These are phyloP conservation scores for Setomelanomma holmii DNA, from an alignment of 2,329 filamentous ascomycete species.

Conservation along the genomic window DNA sequence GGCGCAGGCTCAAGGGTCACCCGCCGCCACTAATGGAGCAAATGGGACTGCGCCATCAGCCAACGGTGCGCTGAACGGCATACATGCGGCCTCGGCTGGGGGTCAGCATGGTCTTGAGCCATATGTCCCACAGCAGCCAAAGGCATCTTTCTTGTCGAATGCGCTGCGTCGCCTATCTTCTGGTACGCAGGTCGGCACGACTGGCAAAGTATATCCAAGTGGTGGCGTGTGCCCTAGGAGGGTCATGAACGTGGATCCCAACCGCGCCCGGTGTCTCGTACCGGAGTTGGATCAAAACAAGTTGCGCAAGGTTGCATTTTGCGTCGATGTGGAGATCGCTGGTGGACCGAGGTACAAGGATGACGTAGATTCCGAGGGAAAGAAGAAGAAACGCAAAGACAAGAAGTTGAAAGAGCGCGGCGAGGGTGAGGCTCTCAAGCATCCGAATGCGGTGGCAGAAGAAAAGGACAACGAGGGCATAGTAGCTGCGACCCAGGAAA, in stretches of 20 bases:
- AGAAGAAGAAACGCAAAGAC: conserved; percentile 61
- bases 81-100: conserved; percentile 36
- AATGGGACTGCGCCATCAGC: conserved; percentile 60
- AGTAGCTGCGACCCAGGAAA: conserved; percentile 41
- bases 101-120: conserved; percentile 56
- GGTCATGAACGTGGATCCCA: conserved; percentile 83
- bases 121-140: conserved; percentile 78
- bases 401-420: conserved; percentile 69
- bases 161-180: conserved; percentile 85
- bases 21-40: conserved; percentile 50
- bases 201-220: conserved; percentile 61
- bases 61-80: conserved; percentile 49
- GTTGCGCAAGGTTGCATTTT: conserved; percentile 88
- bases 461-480: conserved; percentile 63
- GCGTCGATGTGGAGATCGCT: conserved; percentile 96
- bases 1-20: conserved; percentile 42
- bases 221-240: conserved; percentile 80
- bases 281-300: conserved; percentile 81
- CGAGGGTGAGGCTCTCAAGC: conserved; percentile 77
- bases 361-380: conserved; percentile 61
- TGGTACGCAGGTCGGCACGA: conserved; percentile 50
- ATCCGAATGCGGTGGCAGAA: conserved; percentile 61
- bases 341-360: conserved; percentile 77
- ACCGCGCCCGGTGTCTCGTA: conserved; percentile 80
- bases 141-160: conserved; percentile 77